Conservation (phyloP, 176 grass and related monocot species). For the Lolium multiflorum region DNA sequence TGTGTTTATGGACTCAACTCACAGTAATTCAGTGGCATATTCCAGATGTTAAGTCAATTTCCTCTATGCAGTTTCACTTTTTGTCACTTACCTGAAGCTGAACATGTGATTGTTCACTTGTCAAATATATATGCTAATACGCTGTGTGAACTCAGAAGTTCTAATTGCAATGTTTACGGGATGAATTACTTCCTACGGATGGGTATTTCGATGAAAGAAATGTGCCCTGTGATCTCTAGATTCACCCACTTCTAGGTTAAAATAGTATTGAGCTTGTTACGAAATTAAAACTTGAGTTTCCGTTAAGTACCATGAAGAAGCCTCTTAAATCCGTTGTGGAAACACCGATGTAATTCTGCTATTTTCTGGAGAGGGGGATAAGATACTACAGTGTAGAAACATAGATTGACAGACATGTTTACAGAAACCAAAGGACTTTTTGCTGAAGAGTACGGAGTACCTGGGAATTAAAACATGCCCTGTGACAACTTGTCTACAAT, state of each 20-base stretch:
- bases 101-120: neutral
- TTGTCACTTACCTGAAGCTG: neutral
- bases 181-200: conserved; percentile 63
- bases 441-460: conserved; percentile 61
- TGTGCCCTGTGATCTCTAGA: conserved; percentile 73
- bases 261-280: conserved; percentile 62
- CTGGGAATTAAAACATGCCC: conserved; percentile 49
- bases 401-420: conserved; percentile 72
- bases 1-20: neutral
- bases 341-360: conserved; percentile 80
- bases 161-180: conserved; percentile 43
- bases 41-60: neutral
- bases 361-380: conserved; percentile 74
- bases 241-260: conserved; percentile 67
- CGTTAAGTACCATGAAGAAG: conserved; percentile 69
- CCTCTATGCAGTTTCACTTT: neutral
- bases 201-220: conserved; percentile 67
- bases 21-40: neutral
- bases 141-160: neutral
- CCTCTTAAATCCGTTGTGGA: conserved; percentile 63
- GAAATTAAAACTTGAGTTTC: conserved; percentile 77
- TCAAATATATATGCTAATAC: neutral
- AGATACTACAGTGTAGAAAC: conserved; percentile 58
- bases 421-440: conserved; percentile 70
- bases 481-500: conserved; percentile 18